Conservation (phyloP, 2,329 filamentous ascomycete species). For the Ascochyta pisi region DNA sequence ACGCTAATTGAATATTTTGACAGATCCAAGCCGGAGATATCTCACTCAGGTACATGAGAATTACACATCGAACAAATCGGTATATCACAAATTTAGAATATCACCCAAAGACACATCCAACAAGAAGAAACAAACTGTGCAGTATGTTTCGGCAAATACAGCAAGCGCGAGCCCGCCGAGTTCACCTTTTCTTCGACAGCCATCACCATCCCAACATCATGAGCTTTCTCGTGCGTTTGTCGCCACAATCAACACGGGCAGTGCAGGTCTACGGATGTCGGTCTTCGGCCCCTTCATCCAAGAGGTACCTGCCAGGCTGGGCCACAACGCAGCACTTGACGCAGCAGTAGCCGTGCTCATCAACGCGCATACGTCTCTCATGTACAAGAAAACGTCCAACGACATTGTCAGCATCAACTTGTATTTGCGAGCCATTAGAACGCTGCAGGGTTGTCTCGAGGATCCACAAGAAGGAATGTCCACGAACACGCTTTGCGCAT, state of each 20-base stretch:
- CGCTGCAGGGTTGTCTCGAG: slow-evolving; percentile 37
- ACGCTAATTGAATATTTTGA: neutral
- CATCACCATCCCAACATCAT: slow-evolving; percentile 37
- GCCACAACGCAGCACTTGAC: slow-evolving; percentile 41
- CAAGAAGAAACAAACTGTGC: slow-evolving; percentile 12
- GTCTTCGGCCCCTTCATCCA: slow-evolving; percentile 42
- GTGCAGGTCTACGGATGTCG: slow-evolving; percentile 39
- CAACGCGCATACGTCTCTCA: slow-evolving; percentile 35
- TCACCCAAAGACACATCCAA: slow-evolving; percentile 15
- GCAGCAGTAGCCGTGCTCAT: slow-evolving; percentile 41
- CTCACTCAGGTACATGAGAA: slow-evolving; percentile 37
- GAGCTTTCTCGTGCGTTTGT: slow-evolving; percentile 39
- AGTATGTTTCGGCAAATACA: slow-evolving; percentile 20
- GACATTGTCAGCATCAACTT: slow-evolving; percentile 37
- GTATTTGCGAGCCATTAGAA: slow-evolving; percentile 42
- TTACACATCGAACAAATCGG: slow-evolving; percentile 35
- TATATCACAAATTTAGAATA: slow-evolving; percentile 39
- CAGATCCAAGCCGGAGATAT: slow-evolving; percentile 21
- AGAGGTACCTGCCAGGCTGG: slow-evolving; percentile 40
- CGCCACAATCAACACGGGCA: slow-evolving; percentile 33
- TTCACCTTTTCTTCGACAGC: slow-evolving; percentile 28
- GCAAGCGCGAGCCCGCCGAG: slow-evolving; percentile 22
- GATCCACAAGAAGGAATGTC: slow-evolving; percentile 39
- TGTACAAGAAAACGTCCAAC: slow-evolving; percentile 29
- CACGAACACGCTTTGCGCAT: slow-evolving; percentile 44